These are phyloP conservation scores for Sugiyamaella japonica DNA, from an alignment of 1,139 yeast genomes.

Conservation along the genomic window DNA sequence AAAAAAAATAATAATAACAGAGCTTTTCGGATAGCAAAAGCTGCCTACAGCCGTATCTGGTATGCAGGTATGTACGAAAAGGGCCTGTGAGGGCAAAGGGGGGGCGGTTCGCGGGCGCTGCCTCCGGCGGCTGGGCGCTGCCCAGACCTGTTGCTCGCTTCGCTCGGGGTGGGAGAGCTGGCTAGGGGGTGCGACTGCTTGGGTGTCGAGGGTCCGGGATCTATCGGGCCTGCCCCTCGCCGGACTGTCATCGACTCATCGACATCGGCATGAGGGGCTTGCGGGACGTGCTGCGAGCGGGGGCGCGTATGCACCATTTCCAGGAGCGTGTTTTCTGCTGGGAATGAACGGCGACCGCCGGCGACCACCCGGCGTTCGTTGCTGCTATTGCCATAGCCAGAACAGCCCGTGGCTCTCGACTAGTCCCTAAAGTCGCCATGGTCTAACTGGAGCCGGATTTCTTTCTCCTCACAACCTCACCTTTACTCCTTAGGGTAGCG, in stretches of 20 bases:
- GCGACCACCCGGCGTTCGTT: no score
- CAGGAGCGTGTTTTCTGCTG: not conserved
- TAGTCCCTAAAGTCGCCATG: no score
- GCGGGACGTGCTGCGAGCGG: not conserved
- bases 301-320: not conserved
- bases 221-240: not conserved
- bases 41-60: no score
- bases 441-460: no score
- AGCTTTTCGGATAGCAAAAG: not conserved
- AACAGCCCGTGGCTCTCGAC: no score
- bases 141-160: slow-evolving; percentile 9
- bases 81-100: not conserved
- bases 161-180: slow-evolving; percentile 12
- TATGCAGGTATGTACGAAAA: no score
- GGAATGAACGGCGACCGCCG: not conserved
- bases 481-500: no score
- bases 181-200: no score
- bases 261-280: not conserved
- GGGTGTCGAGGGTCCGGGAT: no score
- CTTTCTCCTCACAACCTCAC: no score
- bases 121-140: not conserved
- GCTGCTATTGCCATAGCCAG: no score
- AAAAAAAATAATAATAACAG: not conserved
- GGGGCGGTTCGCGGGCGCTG: not conserved
- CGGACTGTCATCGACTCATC: not conserved